These are phyloP conservation scores for Neurospora sp. DNA, from an alignment of 495 filamentous ascomycete species.

Conservation along the genomic window DNA sequence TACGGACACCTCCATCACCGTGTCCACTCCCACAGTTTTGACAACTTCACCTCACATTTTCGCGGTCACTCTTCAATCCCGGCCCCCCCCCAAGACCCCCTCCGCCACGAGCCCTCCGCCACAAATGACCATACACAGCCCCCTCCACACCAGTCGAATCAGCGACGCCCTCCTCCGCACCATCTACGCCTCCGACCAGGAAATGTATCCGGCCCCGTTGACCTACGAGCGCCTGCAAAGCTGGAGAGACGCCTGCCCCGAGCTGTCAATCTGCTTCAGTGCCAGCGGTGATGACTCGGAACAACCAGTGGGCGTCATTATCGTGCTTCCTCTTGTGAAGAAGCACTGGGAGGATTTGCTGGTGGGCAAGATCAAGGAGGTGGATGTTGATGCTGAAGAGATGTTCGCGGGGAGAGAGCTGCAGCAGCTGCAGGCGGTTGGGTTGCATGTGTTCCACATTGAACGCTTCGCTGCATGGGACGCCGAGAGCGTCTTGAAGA, in stretches of 20 bases:
- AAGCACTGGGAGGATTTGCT: conserved; percentile 42
- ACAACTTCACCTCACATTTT: not conserved
- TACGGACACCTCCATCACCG: not conserved
- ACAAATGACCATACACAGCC: not conserved
- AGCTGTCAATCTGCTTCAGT: conserved; percentile 15
- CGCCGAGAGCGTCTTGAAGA: not conserved
- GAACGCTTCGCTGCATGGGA: conserved; percentile 14
- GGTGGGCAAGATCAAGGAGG: conserved; percentile 57
- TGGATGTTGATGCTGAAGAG: conserved; percentile 53
- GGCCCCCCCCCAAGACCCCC: not conserved
- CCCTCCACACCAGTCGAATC: not conserved
- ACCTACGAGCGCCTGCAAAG: conserved; percentile 13
- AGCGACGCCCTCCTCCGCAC: conserved; percentile 6
- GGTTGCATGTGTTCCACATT: conserved; percentile 27
- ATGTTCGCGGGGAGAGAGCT: conserved; percentile 35
- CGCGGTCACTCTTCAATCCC: not conserved
- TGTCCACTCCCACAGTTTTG: not conserved
- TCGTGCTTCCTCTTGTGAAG: conserved; percentile 15
- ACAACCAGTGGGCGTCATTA: conserved; percentile 12
- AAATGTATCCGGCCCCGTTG: conserved; percentile 24
- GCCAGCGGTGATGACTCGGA: not conserved
- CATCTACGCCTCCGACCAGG: conserved; percentile 24
- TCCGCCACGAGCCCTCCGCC: not conserved
- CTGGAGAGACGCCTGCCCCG: conserved; percentile 17
- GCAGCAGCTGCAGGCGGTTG: conserved; percentile 6